Conservation (phyloP, 1,284 basidiomycete genomes). For the Pisolithus thermaeus region DNA sequence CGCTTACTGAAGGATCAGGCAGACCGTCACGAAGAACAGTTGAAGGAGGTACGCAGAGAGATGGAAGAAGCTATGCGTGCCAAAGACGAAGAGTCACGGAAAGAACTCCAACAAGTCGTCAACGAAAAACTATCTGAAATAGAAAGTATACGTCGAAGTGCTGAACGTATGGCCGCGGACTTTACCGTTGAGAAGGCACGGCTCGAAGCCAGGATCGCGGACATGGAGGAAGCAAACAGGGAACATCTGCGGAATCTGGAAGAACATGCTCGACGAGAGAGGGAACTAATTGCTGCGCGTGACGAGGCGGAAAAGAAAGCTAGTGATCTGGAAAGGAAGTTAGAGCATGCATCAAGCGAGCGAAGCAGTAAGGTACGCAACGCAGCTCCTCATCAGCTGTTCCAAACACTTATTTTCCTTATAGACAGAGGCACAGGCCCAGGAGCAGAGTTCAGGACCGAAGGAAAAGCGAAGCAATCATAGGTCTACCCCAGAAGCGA, state of each 20-base stretch:
- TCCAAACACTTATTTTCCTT: neutral
- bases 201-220: conserved; percentile 28
- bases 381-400: neutral
- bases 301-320: conserved; percentile 17
- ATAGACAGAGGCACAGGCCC: neutral
- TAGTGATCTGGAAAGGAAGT: neutral
- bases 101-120: conserved; percentile 34
- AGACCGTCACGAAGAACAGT: conserved; percentile 31
- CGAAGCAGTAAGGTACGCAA: neutral
- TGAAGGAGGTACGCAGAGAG: conserved; percentile 31
- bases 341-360: neutral
- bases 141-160: conserved; percentile 21
- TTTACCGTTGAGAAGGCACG: conserved; percentile 29
- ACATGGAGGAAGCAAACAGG: conserved; percentile 18
- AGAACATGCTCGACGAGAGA: conserved; percentile 24
- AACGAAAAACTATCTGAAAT: conserved; percentile 30
- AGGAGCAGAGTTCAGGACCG: no score
- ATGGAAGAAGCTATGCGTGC: conserved; percentile 32
- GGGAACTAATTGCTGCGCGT: conserved; percentile 20
- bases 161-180: conserved; percentile 28
- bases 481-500: no score
- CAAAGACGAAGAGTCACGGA: conserved; percentile 31
- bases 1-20: conserved; percentile 33
- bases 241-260: conserved; percentile 14
- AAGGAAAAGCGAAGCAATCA: no score